Evolutionary conservation across 768 basidiomycete genomes (phyloP).

Genomic region (Boletus pseudo-olivaceus): DNA sequence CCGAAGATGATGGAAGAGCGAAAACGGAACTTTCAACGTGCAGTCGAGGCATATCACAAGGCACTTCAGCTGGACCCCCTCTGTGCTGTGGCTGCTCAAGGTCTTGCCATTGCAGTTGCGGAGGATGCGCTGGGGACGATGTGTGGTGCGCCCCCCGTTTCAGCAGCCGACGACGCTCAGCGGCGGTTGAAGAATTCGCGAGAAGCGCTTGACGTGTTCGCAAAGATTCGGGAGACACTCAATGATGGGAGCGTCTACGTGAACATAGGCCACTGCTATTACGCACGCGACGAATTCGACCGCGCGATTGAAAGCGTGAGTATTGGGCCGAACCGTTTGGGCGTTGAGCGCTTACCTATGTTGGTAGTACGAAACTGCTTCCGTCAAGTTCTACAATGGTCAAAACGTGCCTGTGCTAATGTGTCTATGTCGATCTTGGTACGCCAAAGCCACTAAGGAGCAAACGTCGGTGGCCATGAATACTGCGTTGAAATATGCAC

Average conservation of each 20-base stretch:
- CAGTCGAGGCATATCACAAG: constrained; percentile 91
- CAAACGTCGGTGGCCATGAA: constrained; percentile 79
- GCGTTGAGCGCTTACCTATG: not conserved
- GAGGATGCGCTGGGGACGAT: constrained; percentile 82
- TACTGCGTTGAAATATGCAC: constrained; percentile 79
- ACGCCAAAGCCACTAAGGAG: constrained; percentile 89
- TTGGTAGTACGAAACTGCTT: constrained; percentile 86
- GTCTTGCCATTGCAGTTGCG: constrained; percentile 89
- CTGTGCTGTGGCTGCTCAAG: constrained; percentile 93
- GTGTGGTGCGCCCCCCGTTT: constrained; percentile 47
- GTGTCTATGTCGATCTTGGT: constrained; percentile 91
- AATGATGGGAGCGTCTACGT: constrained; percentile 83
- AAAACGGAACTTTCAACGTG: constrained; percentile 69
- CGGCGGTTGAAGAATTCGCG: constrained; percentile 70
- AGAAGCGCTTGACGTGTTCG: constrained; percentile 86
- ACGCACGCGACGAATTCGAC: constrained; percentile 89
- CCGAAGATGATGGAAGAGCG: constrained; percentile 57
- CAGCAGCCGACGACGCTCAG: constrained; percentile 59
- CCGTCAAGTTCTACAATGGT: constrained; percentile 67
- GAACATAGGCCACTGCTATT: constrained; percentile 97
- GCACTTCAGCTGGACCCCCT: constrained; percentile 79
- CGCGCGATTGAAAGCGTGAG: constrained; percentile 92
- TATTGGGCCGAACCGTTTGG: constrained; percentile 1
- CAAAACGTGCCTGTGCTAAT: constrained; percentile 74
- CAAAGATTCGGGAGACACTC: constrained; percentile 84